These are phyloP conservation scores for Cladosporium colombiae DNA, from an alignment of 2,329 filamentous ascomycete genomes.

Conservation along the genomic window DNA sequence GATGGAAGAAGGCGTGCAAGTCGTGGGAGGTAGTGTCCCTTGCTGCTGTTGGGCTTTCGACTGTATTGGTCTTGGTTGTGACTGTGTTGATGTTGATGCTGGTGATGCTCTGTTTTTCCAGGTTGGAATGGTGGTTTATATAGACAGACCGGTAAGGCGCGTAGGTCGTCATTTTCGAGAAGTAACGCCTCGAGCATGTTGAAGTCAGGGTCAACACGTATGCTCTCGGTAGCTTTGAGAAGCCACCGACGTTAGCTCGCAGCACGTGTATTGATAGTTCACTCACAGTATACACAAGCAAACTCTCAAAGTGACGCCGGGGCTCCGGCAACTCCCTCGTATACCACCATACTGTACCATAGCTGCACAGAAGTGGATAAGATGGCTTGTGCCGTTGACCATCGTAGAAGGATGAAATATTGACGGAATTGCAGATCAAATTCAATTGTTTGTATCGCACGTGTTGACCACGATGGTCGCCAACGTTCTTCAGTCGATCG, in stretches of 20 bases:
- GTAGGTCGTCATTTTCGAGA: not conserved
- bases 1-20: not conserved
- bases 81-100: conserved; percentile 5
- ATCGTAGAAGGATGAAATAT: not conserved
- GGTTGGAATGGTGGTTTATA: not conserved
- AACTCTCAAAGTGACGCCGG: not conserved
- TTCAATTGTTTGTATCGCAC: not conserved
- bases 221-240: not conserved
- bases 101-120: not conserved
- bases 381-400: not conserved
- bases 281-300: not conserved
- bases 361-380: not conserved
- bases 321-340: not conserved
- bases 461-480: conserved; percentile 7
- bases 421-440: not conserved
- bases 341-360: not conserved
- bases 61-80: conserved; percentile 7
- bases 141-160: not conserved
- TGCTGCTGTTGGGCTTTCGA: conserved; percentile 11
- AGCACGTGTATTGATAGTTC: not conserved
- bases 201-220: conserved; percentile 1
- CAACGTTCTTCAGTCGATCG: not conserved
- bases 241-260: not conserved
- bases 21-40: not conserved
- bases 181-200: not conserved